Percentiles rank a stretch among this genome's conserved stretches.
Conservation (phyloP, 305 asterid species). For the Petunia hybrid region DNA sequence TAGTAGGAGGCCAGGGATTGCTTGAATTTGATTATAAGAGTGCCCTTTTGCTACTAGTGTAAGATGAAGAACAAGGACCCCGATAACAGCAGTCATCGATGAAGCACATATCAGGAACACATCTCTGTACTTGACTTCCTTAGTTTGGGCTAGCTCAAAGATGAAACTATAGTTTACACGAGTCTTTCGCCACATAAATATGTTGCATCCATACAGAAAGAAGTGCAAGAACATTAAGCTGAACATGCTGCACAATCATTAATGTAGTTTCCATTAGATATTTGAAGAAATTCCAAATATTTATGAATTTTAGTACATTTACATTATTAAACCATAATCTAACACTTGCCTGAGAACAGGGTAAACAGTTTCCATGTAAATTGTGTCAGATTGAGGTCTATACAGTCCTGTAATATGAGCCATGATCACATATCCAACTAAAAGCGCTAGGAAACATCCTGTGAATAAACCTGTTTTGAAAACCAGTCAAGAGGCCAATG, state of each 20-base stretch:
- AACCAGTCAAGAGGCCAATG: neutral
- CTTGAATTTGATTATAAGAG: constrained; percentile 61
- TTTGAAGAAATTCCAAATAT: constrained; percentile 3
- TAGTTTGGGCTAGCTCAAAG: constrained; percentile 68
- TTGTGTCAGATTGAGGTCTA: constrained; percentile 55
- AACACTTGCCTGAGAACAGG: constrained; percentile 85
- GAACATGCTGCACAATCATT: constrained; percentile 74
- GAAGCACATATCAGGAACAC: constrained; percentile 80
- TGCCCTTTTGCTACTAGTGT: constrained; percentile 74
- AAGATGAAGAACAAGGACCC: constrained; percentile 74
- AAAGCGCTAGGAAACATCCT: constrained; percentile 79
- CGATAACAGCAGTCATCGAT: constrained; percentile 74
- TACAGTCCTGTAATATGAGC: constrained; percentile 84
- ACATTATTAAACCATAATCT: neutral
- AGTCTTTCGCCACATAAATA: constrained; percentile 83
- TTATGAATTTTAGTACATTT: neutral
- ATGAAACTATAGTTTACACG: constrained; percentile 86
- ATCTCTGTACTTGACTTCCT: constrained; percentile 75
- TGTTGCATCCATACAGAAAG: constrained; percentile 89
- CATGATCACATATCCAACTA: constrained; percentile 79
- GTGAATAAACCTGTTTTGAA: constrained; percentile 65
- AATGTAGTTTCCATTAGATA: constrained; percentile 15
- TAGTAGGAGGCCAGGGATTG: constrained; percentile 75
- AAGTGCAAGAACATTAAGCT: constrained; percentile 84
- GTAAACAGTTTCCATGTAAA: constrained; percentile 94